Conservation (phyloP, 2,329 filamentous ascomycete species). For the Phaeoacremonium minimum region DNA sequence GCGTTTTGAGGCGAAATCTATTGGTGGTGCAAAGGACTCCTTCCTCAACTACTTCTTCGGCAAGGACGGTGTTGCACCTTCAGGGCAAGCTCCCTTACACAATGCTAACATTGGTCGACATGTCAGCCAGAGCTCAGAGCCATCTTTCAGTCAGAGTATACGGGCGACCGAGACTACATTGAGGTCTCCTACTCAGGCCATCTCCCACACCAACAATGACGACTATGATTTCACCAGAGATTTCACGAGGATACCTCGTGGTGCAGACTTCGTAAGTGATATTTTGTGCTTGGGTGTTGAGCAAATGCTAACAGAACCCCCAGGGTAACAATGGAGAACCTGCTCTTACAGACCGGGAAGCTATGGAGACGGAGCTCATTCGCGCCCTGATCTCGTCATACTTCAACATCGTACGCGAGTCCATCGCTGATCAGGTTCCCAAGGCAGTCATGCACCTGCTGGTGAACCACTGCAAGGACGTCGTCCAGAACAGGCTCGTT, state of each 20-base stretch:
- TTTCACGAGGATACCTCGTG: slow-evolving; percentile 34
- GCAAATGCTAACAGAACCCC: slow-evolving; percentile 12
- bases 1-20: slow-evolving; percentile 53
- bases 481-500: slow-evolving; percentile 93
- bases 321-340: slow-evolving; percentile 67
- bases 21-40: slow-evolving; percentile 72
- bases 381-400: slow-evolving; percentile 95
- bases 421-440: slow-evolving; percentile 96
- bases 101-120: slow-evolving; percentile 50
- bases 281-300: slow-evolving; percentile 3
- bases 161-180: slow-evolving; percentile 61
- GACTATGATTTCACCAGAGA: too few relatives aligned
- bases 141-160: slow-evolving; percentile 79
- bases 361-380: slow-evolving; percentile 96
- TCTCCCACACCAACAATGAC: slow-evolving; percentile 32
- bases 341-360: slow-evolving; percentile 89
- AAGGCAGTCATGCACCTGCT: slow-evolving; percentile 99
- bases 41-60: slow-evolving; percentile 99
- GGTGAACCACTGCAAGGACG: slow-evolving; percentile 97
- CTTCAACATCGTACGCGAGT: slow-evolving; percentile 98
- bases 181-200: slow-evolving; percentile 39
- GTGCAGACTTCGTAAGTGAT: slow-evolving; percentile 55
- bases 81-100: slow-evolving; percentile 32
- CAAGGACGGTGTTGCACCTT: slow-evolving; percentile 68
- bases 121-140: slow-evolving; percentile 73